Percentiles rank a stretch among this genome's conserved stretches.
phyloP scores from a whole-genome alignment of 2,329 filamentous ascomycete species.

The Graphilbum fragrans region DNA sequence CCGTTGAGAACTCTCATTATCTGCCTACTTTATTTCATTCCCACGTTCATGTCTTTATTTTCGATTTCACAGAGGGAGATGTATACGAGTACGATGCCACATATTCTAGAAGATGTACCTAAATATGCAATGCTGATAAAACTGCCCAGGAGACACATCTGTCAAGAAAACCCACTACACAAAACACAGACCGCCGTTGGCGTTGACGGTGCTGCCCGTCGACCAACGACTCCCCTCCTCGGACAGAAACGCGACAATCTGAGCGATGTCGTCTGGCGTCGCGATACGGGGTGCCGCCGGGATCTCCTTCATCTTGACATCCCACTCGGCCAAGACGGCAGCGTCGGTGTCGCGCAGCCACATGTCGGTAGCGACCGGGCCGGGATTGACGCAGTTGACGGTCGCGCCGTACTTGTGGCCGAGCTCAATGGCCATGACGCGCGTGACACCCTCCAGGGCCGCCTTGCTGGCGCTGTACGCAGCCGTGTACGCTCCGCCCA shows the following conservation, averaged over 20 bases:
- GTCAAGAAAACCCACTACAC: background rate
- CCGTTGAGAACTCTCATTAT: too few relatives aligned
- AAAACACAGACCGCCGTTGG: constrained; percentile 29
- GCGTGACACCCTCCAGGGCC: constrained; percentile 46
- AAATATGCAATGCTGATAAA: too few relatives aligned
- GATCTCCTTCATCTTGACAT: constrained; percentile 39
- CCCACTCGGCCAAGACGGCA: constrained; percentile 33
- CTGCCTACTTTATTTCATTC: too few relatives aligned
- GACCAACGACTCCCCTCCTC: constrained; percentile 35
- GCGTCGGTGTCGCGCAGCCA: constrained; percentile 15
- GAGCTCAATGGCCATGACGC: constrained; percentile 44
- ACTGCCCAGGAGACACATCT: too few relatives aligned
- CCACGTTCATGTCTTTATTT: too few relatives aligned
- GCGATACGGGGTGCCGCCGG: constrained; percentile 38
- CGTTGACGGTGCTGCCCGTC: constrained; percentile 42
- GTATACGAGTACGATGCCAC: too few relatives aligned
- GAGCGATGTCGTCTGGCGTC: constrained; percentile 38
- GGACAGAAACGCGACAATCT: constrained; percentile 42
- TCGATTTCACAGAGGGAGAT: too few relatives aligned
- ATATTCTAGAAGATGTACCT: too few relatives aligned
- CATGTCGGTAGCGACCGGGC: constrained; percentile 46
- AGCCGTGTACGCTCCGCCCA: constrained; percentile 1
- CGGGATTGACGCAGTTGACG: constrained; percentile 47
- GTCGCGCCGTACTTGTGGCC: constrained; percentile 38
- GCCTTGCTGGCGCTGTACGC: constrained; percentile 17